A percentile compares a stretch with the other conserved stretches of the same genome.
phyloP scores from a whole-genome alignment of 805 yeast species.

The Pichia rugopelliculosa region DNA sequence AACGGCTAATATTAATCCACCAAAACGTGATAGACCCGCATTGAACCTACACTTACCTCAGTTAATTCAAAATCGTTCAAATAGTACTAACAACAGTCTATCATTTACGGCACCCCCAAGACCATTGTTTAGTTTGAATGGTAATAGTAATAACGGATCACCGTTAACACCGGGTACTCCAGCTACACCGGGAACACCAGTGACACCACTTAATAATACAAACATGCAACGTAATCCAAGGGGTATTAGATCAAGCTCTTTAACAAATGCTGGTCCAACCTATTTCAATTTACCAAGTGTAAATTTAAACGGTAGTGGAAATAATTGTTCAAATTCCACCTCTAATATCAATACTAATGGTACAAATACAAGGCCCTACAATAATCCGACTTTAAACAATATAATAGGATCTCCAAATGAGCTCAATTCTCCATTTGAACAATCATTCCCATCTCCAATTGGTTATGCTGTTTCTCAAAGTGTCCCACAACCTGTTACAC shows the following conservation, averaged over 20 bases:
- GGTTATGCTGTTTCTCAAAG: neutral
- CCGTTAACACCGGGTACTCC: slow-evolving; percentile 5
- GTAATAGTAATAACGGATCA: neutral
- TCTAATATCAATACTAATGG: too few relatives aligned
- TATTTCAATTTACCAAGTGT: neutral
- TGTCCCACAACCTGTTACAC: neutral
- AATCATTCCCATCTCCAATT: slow-evolving; percentile 8
- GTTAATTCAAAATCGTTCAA: neutral
- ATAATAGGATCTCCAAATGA: slow-evolving; percentile 1
- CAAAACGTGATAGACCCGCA: neutral
- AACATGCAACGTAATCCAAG: slow-evolving; percentile 1
- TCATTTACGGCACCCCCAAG: slow-evolving; percentile 1
- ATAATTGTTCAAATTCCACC: neutral
- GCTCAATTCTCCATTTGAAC: slow-evolving; percentile 12
- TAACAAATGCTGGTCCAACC: neutral
- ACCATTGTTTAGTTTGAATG: slow-evolving; percentile 1
- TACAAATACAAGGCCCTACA: neutral
- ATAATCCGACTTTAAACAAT: neutral
- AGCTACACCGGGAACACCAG: neutral
- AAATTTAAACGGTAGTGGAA: neutral
- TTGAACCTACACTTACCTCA: neutral
- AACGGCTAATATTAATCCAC: neutral
- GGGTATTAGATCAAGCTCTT: neutral
- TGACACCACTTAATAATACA: neutral
- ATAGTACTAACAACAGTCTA: neutral